phyloP scores from a whole-genome alignment of 2,329 filamentous ascomycete species.

The Scedosporium apiospermum region DNA sequence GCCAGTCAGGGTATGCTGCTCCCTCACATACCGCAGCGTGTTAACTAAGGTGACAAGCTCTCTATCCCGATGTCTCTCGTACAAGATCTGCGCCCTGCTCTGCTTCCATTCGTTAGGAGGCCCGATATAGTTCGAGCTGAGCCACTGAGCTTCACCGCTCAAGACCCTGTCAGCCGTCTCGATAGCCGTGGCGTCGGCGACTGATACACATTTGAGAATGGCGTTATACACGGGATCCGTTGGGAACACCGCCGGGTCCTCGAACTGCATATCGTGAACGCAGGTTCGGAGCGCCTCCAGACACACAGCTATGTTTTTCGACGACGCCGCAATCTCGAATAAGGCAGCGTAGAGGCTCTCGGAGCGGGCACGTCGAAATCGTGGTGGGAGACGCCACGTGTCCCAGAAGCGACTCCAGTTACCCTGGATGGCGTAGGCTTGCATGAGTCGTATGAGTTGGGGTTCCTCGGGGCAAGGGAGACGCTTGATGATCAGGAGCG shows the following conservation, averaged over 20 bases:
- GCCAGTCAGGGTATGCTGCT: not conserved
- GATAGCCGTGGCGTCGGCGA: constrained; percentile 42
- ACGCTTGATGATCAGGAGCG: constrained; percentile 27
- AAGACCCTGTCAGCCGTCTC: not conserved
- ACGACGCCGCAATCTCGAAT: constrained; percentile 37
- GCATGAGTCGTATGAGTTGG: constrained; percentile 31
- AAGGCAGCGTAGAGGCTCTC: constrained; percentile 44
- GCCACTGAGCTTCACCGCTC: constrained; percentile 11
- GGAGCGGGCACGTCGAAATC: constrained; percentile 37
- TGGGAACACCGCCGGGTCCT: constrained; percentile 38
- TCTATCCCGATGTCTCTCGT: not conserved
- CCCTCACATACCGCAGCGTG: not conserved
- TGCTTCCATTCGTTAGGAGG: not conserved
- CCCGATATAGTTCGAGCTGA: constrained; percentile 15
- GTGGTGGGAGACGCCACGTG: constrained; percentile 45
- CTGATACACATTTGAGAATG: constrained; percentile 43
- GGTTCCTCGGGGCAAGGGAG: constrained; percentile 26
- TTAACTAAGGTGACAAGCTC: constrained; percentile 5
- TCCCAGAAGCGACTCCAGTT: constrained; percentile 53
- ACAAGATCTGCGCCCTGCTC: constrained; percentile 1
- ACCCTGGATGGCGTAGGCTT: constrained; percentile 32
- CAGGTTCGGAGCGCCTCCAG: constrained; percentile 40
- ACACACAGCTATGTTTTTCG: constrained; percentile 31
- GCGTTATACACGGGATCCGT: constrained; percentile 32
- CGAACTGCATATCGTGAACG: constrained; percentile 49